Base-by-base conservation (phyloP, 2,329 filamentous ascomycete species). In the Septoria petroselini region DNA sequence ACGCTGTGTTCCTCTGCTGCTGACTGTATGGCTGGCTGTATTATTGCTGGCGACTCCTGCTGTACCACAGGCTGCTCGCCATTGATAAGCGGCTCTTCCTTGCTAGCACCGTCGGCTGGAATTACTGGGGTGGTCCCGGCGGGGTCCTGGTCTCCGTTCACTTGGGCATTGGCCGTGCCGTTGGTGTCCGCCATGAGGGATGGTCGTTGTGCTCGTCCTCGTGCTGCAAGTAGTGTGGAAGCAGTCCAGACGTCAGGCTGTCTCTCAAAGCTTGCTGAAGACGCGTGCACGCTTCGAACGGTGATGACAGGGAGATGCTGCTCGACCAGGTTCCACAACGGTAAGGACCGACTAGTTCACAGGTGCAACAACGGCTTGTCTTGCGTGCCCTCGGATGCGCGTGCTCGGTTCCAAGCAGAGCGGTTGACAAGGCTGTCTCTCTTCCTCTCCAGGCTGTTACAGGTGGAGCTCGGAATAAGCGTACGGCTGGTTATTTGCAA, bases 341-440 rank as follows among this genome's bases (percentile, higher is more conserved):
- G 50, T 52, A 52, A 48, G 44, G 50, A 52, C 50, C 44, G 50
- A 48, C 50, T 25, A 48, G 43, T 30, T 38, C 31, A 27, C 29
- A 38, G 34, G 40, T 44, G 50, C 33, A 29, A 52, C 44, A 44
- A 35, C 35, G 17, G 50, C 43, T 31, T 52, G 41, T 34, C 42
- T 42, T n/a, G 25, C 29, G 25, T 33, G 39, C 25, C 14, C 25
- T 27, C 23, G 17, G 21, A n/a, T 41, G 23, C 21, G 15, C 29
- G n/a, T n/a, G 15, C 25, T 14, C n/a, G 41, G 23, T 27, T 5
- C 23, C 23, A 27, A 27, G 23, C 23, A 27, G 23, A 27, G 23
- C 23, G 9, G 23, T 5, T 27, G 23, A 27, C 9, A 27, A 27
- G 23, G 23, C 23, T 27, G 5, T 5, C 9, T 27, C 23, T n/a